Evolutionary conservation across 2,329 filamentous ascomycete genomes (phyloP).

Genomic region (Neonectria faginata): DNA sequence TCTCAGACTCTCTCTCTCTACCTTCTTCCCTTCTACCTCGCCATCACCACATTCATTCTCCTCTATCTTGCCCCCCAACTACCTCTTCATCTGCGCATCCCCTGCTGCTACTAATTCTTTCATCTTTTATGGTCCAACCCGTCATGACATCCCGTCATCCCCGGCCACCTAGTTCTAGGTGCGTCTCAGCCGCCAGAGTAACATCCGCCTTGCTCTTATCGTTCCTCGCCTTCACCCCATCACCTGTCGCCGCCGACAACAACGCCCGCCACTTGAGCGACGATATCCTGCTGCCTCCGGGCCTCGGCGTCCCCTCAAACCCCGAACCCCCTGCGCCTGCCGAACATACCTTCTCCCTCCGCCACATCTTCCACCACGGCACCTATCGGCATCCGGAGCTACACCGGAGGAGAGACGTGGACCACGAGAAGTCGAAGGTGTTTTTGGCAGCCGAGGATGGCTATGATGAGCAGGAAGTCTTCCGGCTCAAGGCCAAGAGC

Average conservation of each 20-base stretch:
- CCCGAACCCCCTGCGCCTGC: slow-evolving; percentile 60
- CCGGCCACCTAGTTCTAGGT: slow-evolving; percentile 46
- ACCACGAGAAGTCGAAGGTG: slow-evolving; percentile 63
- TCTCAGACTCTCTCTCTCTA: slow-evolving; percentile 15
- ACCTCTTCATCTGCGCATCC: not conserved
- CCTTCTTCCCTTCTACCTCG: slow-evolving; percentile 23
- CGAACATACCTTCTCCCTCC: slow-evolving; percentile 75
- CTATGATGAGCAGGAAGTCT: slow-evolving; percentile 62
- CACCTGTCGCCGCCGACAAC: slow-evolving; percentile 52
- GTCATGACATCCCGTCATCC: slow-evolving; percentile 39
- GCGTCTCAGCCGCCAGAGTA: slow-evolving; percentile 71
- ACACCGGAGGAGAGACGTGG: slow-evolving; percentile 80
- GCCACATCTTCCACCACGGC: slow-evolving; percentile 94
- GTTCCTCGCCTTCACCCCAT: slow-evolving; percentile 70
- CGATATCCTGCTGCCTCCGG: slow-evolving; percentile 58
- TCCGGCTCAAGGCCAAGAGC: slow-evolving; percentile 71
- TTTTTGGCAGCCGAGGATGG: slow-evolving; percentile 72
- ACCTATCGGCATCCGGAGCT: slow-evolving; percentile 81
- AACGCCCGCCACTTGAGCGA: slow-evolving; percentile 53
- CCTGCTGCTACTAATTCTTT: slow-evolving; percentile 18
- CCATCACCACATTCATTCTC: slow-evolving; percentile 19
- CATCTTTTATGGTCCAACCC: slow-evolving; percentile 28
- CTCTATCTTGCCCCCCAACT: not conserved
- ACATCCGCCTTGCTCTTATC: slow-evolving; percentile 73
- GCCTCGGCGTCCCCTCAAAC: slow-evolving; percentile 54